These are phyloP conservation scores for Neofusicoccum ribis DNA, from an alignment of 2,329 filamentous ascomycete species.

Conservation along the genomic window DNA sequence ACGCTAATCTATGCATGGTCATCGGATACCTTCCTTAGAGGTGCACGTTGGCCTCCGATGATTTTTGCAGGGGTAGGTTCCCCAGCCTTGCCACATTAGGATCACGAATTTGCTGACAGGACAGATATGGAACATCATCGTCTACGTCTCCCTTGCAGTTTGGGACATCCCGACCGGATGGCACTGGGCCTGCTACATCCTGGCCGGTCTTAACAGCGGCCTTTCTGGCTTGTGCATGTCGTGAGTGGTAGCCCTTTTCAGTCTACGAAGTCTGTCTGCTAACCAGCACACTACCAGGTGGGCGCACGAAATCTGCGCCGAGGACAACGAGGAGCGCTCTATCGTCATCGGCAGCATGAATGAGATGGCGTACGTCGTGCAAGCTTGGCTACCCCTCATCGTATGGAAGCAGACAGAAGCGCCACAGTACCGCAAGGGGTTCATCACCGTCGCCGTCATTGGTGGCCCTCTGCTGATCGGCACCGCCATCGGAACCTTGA, in stretches of 20 bases:
- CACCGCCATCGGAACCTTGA: slow-evolving; percentile 50
- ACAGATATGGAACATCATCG: slow-evolving; percentile 32
- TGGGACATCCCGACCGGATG: slow-evolving; percentile 55
- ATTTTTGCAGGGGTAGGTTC: slow-evolving; percentile 53
- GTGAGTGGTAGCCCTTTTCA: slow-evolving; percentile 31
- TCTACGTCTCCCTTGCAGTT: slow-evolving; percentile 46
- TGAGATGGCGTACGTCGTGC: slow-evolving; percentile 67
- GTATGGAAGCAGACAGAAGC: slow-evolving; percentile 67
- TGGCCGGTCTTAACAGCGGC: slow-evolving; percentile 51
- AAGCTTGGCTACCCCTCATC: slow-evolving; percentile 67
- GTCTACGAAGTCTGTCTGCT: not conserved
- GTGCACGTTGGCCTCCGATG: slow-evolving; percentile 64
- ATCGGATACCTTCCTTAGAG: slow-evolving; percentile 61
- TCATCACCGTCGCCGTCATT: slow-evolving; percentile 55
- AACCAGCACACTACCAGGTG: slow-evolving; percentile 33
- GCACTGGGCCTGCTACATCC: slow-evolving; percentile 65
- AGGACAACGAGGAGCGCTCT: slow-evolving; percentile 65
- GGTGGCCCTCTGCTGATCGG: slow-evolving; percentile 51
- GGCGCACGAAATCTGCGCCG: slow-evolving; percentile 57
- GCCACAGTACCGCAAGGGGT: slow-evolving; percentile 62
- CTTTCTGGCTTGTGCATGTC: slow-evolving; percentile 53
- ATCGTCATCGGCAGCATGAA: slow-evolving; percentile 68
- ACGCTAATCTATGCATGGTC: slow-evolving; percentile 67
- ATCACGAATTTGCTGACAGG: not conserved
- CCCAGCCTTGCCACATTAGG: not conserved